Conservation (phyloP, 495 filamentous ascomycete genomes). For the Glarea lozoyensis region DNA sequence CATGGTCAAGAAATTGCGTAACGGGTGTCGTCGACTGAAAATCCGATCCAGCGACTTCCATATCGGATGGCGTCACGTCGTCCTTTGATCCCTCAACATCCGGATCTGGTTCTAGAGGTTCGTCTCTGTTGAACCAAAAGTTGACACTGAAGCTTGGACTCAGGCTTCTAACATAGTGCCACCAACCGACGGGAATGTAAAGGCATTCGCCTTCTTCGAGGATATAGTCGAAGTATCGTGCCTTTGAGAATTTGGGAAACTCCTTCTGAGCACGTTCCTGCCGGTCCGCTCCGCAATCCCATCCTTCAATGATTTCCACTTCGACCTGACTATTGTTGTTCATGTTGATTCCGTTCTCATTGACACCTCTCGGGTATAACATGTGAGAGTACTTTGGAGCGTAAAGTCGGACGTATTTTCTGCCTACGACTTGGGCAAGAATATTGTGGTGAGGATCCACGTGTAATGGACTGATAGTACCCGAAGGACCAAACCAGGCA, state of each 20-base stretch:
- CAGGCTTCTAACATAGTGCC: conserved; percentile 91
- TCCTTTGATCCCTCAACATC: too few species aligned
- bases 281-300: conserved; percentile 28
- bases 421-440: conserved; percentile 79
- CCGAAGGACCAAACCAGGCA: conserved; percentile 84
- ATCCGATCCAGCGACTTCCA: too few species aligned
- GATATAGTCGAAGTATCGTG: conserved; percentile 64
- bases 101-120: too few species aligned
- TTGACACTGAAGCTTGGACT: conserved; percentile 89
- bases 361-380: conserved; percentile 59
- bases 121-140: conserved; percentile 94
- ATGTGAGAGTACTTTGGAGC: conserved; percentile 47
- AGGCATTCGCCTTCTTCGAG: conserved; percentile 74
- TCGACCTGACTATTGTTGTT: conserved; percentile 79
- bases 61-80: too few species aligned
- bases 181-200: conserved; percentile 94
- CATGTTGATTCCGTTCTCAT: conserved; percentile 77
- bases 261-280: conserved; percentile 1
- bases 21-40: too few species aligned
- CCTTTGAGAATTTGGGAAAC: conserved; percentile 12
- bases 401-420: conserved; percentile 87
- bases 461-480: conserved; percentile 86
- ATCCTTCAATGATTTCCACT: conserved; percentile 49
- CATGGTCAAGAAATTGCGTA: too few species aligned
- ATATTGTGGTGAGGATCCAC: conserved; percentile 94